phyloP scores from a whole-genome alignment of 2,329 filamentous ascomycete species.

The Talaromyces amestolkiae region DNA sequence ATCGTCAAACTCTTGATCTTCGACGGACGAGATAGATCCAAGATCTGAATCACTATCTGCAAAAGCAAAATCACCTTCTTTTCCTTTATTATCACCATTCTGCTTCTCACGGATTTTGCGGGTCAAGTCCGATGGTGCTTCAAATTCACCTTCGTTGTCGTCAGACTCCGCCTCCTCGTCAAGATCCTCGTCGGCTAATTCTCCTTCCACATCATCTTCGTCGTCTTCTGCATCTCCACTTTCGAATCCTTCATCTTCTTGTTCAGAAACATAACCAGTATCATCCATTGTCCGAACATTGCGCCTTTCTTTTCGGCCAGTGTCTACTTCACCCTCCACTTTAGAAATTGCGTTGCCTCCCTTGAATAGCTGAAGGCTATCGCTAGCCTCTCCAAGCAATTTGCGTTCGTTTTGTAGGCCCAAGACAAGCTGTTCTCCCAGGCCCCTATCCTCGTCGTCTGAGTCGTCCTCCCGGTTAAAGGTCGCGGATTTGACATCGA shows the following conservation, averaged over 20 bases:
- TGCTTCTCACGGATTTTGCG: constrained; percentile 43
- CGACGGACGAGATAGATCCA: constrained; percentile 72
- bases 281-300: constrained; percentile 53
- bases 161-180: constrained; percentile 31
- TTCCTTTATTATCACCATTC: constrained; percentile 55
- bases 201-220: constrained; percentile 41
- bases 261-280: constrained; percentile 53
- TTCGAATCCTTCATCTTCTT: constrained; percentile 51
- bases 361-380: constrained; percentile 81
- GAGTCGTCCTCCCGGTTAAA: constrained; percentile 66
- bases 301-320: constrained; percentile 54
- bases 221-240: constrained; percentile 53
- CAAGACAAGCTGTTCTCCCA: constrained; percentile 93
- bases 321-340: constrained; percentile 56
- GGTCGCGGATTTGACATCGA: constrained; percentile 66
- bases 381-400: constrained; percentile 76
- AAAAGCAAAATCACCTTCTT: constrained; percentile 76
- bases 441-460: constrained; percentile 69
- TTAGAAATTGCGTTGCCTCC: constrained; percentile 67
- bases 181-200: constrained; percentile 36
- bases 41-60: constrained; percentile 97
- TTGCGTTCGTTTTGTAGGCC: constrained; percentile 79
- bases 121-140: constrained; percentile 45
- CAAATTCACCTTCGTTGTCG: constrained; percentile 33
- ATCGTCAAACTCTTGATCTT: constrained; percentile 55